Percentiles rank a stretch among this genome's conserved stretches.
These are phyloP conservation scores for Bifiguratus adelaidae DNA, from an alignment of 192 early-diverging fungal genomes.

Conservation along the genomic window DNA sequence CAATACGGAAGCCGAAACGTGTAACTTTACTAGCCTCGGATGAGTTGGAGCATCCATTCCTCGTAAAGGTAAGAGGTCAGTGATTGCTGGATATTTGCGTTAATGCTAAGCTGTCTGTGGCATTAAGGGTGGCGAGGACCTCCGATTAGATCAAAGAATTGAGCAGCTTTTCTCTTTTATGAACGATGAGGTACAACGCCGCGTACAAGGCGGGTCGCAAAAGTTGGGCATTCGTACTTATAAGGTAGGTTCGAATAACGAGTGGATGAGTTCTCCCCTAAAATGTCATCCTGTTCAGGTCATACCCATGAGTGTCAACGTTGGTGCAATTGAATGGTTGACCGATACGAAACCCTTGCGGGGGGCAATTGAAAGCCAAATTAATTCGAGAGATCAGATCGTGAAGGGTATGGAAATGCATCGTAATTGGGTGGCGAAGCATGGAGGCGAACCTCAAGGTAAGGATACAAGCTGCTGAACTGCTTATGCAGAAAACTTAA, in stretches of 20 bases:
- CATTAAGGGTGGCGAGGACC: slow-evolving; percentile 67
- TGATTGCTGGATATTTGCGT: background rate
- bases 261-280: background rate
- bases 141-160: slow-evolving; percentile 68
- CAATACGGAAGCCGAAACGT: slow-evolving; percentile 62
- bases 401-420: slow-evolving; percentile 28
- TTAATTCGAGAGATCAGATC: slow-evolving; percentile 27
- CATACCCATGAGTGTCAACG: slow-evolving; percentile 40
- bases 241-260: slow-evolving; percentile 20
- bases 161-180: slow-evolving; percentile 71
- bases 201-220: slow-evolving; percentile 39
- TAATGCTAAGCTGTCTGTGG: too few species aligned
- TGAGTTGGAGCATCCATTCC: slow-evolving; percentile 58
- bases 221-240: slow-evolving; percentile 54
- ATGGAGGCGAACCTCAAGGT: slow-evolving; percentile 33
- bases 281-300: slow-evolving; percentile 17
- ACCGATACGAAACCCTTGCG: slow-evolving; percentile 57
- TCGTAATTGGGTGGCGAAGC: slow-evolving; percentile 30
- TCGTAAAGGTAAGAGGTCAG: slow-evolving; percentile 50
- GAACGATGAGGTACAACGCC: slow-evolving; percentile 52
- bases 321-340: slow-evolving; percentile 76
- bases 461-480: background rate
- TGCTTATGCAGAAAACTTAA: too few species aligned
- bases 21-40: slow-evolving; percentile 62
- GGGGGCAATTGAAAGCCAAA: slow-evolving; percentile 41